Evolutionary conservation across 345 rosid genomes (phyloP).

Genomic region (Populus ilicifolia): DNA sequence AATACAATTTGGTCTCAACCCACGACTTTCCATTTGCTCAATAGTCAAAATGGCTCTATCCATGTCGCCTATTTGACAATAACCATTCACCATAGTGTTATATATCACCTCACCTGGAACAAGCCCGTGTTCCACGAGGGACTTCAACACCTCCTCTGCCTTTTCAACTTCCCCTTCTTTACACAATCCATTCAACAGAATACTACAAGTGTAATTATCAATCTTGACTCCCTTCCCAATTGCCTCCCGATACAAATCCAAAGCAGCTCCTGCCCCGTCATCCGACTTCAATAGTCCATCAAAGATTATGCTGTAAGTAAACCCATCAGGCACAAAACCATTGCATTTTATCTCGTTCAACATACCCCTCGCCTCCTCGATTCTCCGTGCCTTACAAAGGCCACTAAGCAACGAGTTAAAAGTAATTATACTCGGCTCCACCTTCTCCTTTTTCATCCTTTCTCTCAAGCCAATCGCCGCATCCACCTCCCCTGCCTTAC

Average conservation of each 20-base stretch:
- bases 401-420: slow-evolving; percentile 67
- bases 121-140: slow-evolving; percentile 43
- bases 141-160: slow-evolving; percentile 56
- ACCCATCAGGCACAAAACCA: slow-evolving; percentile 65
- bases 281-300: slow-evolving; percentile 47
- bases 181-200: slow-evolving; percentile 63
- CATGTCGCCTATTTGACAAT: slow-evolving; percentile 54
- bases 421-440: slow-evolving; percentile 55
- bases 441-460: slow-evolving; percentile 48
- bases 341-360: slow-evolving; percentile 55
- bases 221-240: slow-evolving; percentile 43
- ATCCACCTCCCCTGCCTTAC: slow-evolving; percentile 55
- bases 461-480: slow-evolving; percentile 43
- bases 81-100: slow-evolving; percentile 61
- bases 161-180: slow-evolving; percentile 56
- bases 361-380: slow-evolving; percentile 51
- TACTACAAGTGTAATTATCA: slow-evolving; percentile 47
- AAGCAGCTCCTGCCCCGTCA: slow-evolving; percentile 32
- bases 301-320: slow-evolving; percentile 52
- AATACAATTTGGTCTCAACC: slow-evolving; percentile 52
- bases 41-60: slow-evolving; percentile 42
- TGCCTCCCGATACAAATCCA: slow-evolving; percentile 43
- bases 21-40: slow-evolving; percentile 50
- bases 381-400: slow-evolving; percentile 50
- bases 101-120: slow-evolving; percentile 48